Conservation (phyloP, 345 rosid species). For the Salix dunnii region DNA sequence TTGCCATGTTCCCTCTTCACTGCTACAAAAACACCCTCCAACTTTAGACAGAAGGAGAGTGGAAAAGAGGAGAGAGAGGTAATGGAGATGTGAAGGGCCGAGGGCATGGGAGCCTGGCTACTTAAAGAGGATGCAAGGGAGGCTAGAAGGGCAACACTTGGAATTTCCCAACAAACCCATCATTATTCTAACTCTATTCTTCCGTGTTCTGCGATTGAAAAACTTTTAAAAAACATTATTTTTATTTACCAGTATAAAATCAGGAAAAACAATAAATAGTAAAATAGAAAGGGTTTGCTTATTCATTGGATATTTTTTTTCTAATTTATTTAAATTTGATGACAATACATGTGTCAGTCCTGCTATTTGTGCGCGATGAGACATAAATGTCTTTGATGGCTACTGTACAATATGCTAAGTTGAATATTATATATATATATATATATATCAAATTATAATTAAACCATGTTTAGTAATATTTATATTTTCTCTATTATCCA, state of each 20-base stretch:
- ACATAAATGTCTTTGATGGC: conserved; percentile 6
- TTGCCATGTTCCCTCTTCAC: not conserved
- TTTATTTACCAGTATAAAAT: not conserved
- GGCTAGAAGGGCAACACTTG: conserved; percentile 3
- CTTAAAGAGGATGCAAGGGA: conserved; percentile 20
- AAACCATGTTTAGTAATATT: too few relatives aligned
- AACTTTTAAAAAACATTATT: too few relatives aligned
- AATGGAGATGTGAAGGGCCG: not conserved
- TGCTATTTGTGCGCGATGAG: not conserved
- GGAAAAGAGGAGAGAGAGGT: not conserved
- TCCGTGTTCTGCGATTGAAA: too few relatives aligned
- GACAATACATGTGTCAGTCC: not conserved
- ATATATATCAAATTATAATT: too few relatives aligned
- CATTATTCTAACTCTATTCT: too few relatives aligned
- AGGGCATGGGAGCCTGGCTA: not conserved
- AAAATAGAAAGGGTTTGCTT: not conserved
- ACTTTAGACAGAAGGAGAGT: too few relatives aligned
- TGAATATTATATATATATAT: too few relatives aligned
- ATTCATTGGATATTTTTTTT: too few relatives aligned
- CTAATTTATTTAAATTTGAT: too few relatives aligned
- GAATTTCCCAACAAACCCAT: conserved; percentile 5
- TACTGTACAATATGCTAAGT: conserved; percentile 12
- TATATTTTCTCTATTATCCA: too few relatives aligned
- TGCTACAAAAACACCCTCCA: not conserved
- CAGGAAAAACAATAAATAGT: not conserved